These are phyloP conservation scores for Lactarius hatsudake DNA, from an alignment of 768 basidiomycete genomes.

Conservation along the genomic window DNA sequence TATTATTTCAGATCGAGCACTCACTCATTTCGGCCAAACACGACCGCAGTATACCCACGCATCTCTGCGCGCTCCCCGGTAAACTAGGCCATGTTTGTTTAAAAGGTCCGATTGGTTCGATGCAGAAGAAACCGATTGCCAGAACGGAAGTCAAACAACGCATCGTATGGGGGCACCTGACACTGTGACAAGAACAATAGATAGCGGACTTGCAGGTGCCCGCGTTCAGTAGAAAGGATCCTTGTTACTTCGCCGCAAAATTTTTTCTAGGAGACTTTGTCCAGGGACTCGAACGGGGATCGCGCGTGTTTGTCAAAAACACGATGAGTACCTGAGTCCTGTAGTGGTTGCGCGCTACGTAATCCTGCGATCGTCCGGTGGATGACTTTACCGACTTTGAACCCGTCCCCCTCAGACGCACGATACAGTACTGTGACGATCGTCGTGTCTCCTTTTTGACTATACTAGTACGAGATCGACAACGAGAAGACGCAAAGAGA, in stretches of 20 bases:
- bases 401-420: too few species aligned
- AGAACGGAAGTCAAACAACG: slow-evolving; percentile 5
- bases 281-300: neutral
- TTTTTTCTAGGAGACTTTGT: neutral
- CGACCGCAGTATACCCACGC: neutral
- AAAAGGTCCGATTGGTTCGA: slow-evolving; percentile 12
- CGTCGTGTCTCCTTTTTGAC: neutral
- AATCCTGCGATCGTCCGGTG: neutral
- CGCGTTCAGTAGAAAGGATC: neutral
- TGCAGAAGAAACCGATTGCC: slow-evolving; percentile 1
- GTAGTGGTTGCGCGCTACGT: too few species aligned
- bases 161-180: slow-evolving; percentile 2
- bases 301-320: neutral
- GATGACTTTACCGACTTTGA: neutral
- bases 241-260: neutral
- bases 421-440: neutral
- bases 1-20: slow-evolving; percentile 1
- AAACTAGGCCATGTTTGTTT: neutral
- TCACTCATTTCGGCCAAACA: slow-evolving; percentile 1
- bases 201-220: neutral
- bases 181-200: neutral
- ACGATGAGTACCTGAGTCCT: neutral
- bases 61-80: neutral
- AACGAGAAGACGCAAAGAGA: neutral
- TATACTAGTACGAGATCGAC: neutral